Percentiles rank a stretch among this genome's conserved stretches.
phyloP scores from a whole-genome alignment of 2,329 filamentous ascomycete genomes.

The Scortechinia acanthostroma region DNA sequence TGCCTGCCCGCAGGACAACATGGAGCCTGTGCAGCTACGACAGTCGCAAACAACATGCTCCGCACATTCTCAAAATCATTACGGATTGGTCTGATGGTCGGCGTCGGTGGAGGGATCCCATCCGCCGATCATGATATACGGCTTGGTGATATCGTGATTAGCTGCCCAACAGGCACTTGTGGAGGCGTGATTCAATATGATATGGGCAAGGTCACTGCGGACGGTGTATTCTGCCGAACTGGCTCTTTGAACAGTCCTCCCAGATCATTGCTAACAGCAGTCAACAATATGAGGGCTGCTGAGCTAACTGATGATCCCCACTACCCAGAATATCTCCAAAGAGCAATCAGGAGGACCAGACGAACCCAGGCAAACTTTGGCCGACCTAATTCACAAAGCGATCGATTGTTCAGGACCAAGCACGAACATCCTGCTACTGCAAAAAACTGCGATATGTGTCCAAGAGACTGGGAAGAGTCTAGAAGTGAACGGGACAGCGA shows the following conservation, averaged over 20 bases:
- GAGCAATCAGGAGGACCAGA: not conserved
- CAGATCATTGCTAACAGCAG: not conserved
- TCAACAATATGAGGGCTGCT: not conserved
- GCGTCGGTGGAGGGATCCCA: not conserved
- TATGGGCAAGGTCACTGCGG: not conserved
- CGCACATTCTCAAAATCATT: not conserved
- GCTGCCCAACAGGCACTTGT: not conserved
- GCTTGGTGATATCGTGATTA: conserved; percentile 2
- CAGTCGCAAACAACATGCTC: not conserved
- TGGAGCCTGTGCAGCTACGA: not conserved
- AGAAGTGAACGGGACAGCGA: not conserved
- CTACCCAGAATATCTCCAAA: not conserved
- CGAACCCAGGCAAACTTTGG: not conserved
- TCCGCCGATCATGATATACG: not conserved
- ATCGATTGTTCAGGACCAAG: not conserved
- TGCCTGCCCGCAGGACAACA: not conserved
- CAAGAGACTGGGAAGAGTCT: not conserved
- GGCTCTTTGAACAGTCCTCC: not conserved
- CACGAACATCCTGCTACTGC: not conserved
- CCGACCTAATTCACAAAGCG: not conserved
- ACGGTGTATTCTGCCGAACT: not conserved
- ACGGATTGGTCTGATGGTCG: not conserved
- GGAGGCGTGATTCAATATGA: not conserved
- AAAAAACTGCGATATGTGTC: not conserved
- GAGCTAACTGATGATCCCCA: not conserved